Conservation (phyloP, 73 alveolate genomes). For the Uronychia setigera region DNA sequence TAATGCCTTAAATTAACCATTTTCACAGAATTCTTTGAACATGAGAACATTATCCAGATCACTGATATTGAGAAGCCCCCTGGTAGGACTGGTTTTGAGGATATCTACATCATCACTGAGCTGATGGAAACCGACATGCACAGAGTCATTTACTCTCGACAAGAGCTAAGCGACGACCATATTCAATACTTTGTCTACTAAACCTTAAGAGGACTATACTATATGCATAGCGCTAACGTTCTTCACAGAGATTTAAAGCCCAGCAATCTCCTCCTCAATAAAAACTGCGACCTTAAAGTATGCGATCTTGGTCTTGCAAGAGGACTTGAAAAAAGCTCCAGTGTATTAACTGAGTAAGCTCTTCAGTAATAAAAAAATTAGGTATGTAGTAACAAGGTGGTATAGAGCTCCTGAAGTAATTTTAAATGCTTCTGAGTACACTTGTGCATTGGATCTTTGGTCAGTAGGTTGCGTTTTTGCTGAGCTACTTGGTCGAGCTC, state of each 20-base stretch:
- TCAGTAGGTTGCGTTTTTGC: constrained; percentile 83
- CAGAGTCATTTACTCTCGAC: constrained; percentile 73
- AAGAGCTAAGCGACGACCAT: constrained; percentile 73
- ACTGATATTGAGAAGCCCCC: constrained; percentile 85
- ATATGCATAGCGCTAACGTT: constrained; percentile 77
- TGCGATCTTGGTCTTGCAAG: constrained; percentile 79
- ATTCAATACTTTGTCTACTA: constrained; percentile 73
- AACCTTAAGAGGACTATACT: constrained; percentile 74
- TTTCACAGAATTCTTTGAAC: constrained; percentile 71
- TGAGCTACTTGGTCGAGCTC: constrained; percentile 88
- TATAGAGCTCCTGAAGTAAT: constrained; percentile 83
- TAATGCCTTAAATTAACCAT: neutral
- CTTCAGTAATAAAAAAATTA: constrained; percentile 82
- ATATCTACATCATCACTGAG: constrained; percentile 79
- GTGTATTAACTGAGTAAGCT: constrained; percentile 72
- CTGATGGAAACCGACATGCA: constrained; percentile 88
- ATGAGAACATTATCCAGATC: constrained; percentile 85
- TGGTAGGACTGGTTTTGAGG: constrained; percentile 66
- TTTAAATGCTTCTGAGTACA: constrained; percentile 53
- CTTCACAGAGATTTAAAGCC: constrained; percentile 88
- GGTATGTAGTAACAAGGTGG: constrained; percentile 75
- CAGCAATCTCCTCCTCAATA: constrained; percentile 41
- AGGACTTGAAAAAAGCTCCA: constrained; percentile 62
- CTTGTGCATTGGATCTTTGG: constrained; percentile 79
- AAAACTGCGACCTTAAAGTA: constrained; percentile 66